Evolutionary conservation across 2,329 filamentous ascomycete species (phyloP), one percentile per base, ranked within the genome.

Genomic region (Gnomoniopsis sp.): DNA sequence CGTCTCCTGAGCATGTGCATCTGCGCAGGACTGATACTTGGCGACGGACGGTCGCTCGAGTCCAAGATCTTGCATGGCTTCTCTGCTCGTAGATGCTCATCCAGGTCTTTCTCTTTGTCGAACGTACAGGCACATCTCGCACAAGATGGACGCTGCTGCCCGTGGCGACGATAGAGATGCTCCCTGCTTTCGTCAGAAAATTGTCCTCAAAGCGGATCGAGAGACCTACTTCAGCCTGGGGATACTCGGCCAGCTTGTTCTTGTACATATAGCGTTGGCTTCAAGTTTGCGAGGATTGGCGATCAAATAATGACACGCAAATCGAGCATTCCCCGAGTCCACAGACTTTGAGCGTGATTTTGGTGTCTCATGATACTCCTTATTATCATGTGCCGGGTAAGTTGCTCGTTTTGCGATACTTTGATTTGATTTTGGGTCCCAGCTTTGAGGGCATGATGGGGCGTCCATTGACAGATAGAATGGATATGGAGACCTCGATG

Each of bases 81-180:
- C 17, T 55, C 46, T 11, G 30, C 33, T 8, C 53, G 34, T 14
- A 55, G 46, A 23, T 55, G 53, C 2, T 49, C 46, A 2, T 49
- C 33, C 15, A 49, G 22, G 21, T 55, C 53, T 6, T 21, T 38
- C 21, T 55, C 53, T 22, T 41, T 41, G 3, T 55, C 53, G 34
- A 55, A 55, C 10, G 33, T 14, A 19, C 8, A 7, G 17, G 17
- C 53, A n/a, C 53, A 55, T 19, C 53, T 46, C 17, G 53, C 19
- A 17, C 53, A 55, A 10, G 53, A 55, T 15, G 19, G 11, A 30
- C 36, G 36, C 21, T 30, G 44, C 33, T 43, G 44, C n/a, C 30
- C 30, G n/a, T 55, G 53, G 19, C 53, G 44, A 10, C 53, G 36
- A 21, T 48, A 55, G 3, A 55, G 46, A 15, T 55, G 53, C 34